Evolutionary conservation across 108 stramenopile species (phyloP).

Genomic region (Thalassiosira profunda): DNA sequence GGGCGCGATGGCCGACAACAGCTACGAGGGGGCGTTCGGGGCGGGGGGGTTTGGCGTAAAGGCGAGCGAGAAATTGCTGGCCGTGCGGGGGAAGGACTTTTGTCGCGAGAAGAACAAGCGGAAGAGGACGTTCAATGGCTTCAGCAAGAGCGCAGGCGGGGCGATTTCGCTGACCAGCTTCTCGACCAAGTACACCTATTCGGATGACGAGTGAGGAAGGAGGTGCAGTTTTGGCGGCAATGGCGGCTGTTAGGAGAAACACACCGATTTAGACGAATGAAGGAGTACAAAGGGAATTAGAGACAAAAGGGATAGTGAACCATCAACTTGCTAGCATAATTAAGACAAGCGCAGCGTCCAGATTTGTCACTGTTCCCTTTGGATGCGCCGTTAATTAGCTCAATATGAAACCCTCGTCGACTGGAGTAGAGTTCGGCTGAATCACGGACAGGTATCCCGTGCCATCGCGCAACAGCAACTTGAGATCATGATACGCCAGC

Average conservation of each 20-base stretch:
- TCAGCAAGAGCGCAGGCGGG: constrained; percentile 76
- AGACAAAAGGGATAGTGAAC: background rate
- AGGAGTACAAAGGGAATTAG: no score
- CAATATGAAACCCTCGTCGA: constrained; percentile 49
- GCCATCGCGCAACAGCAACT: constrained; percentile 47
- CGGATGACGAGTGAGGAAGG: constrained; percentile 46
- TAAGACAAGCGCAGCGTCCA: background rate
- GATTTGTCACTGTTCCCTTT: no score
- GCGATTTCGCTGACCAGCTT: constrained; percentile 74
- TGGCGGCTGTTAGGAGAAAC: no score
- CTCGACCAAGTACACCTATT: constrained; percentile 79
- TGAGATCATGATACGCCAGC: constrained; percentile 64
- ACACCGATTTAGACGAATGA: no score
- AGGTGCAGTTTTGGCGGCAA: no score
- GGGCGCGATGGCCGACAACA: constrained; percentile 94
- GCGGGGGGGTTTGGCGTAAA: constrained; percentile 94
- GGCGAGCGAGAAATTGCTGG: constrained; percentile 92
- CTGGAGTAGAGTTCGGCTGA: constrained; percentile 9
- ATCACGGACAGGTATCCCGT: constrained; percentile 30
- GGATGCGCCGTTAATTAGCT: constrained; percentile 17
- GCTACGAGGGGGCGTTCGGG: constrained; percentile 95
- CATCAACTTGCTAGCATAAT: background rate
- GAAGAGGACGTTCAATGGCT: constrained; percentile 95
- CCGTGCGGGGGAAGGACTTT: constrained; percentile 98
- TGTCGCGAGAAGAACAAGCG: constrained; percentile 99